Conservation (phyloP, 2,329 filamentous ascomycete genomes). For the Tolypocladium tundrense region DNA sequence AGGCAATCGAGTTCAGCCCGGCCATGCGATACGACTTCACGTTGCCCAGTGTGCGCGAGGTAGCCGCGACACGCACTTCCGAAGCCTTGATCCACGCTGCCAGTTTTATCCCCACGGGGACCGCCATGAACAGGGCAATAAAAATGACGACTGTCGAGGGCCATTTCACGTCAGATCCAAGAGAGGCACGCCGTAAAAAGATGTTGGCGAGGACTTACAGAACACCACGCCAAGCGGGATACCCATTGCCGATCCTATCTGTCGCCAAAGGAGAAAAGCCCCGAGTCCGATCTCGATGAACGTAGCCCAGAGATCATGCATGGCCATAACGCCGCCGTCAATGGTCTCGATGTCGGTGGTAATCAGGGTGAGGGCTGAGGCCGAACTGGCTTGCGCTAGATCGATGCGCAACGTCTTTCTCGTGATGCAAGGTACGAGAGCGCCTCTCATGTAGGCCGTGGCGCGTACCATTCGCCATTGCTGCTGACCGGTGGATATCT, state of each 20-base stretch:
- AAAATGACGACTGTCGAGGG: too few relatives aligned
- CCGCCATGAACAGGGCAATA: too few relatives aligned
- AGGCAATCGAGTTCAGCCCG: too few relatives aligned
- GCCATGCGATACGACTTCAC: too few relatives aligned
- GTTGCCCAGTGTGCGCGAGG: too few relatives aligned
- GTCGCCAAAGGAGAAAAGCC: constrained; percentile 32
- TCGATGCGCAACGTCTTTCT: constrained; percentile 20
- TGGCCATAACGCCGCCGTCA: constrained; percentile 16
- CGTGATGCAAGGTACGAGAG: constrained; percentile 11
- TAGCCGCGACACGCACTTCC: too few relatives aligned
- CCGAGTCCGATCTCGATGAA: constrained; percentile 31
- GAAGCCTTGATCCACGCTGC: too few relatives aligned
- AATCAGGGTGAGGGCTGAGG: constrained; percentile 35
- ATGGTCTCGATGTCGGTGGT: constrained; percentile 35
- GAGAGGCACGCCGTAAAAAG: too few relatives aligned
- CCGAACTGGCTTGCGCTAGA: constrained; percentile 13
- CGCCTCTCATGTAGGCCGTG: constrained; percentile 26
- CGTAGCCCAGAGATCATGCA: constrained; percentile 32
- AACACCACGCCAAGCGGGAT: not conserved
- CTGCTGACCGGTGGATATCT: too few relatives aligned
- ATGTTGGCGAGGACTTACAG: too few relatives aligned
- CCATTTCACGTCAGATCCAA: too few relatives aligned
- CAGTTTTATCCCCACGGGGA: too few relatives aligned
- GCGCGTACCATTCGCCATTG: constrained; percentile 18
- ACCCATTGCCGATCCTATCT: constrained; percentile 12